These are phyloP conservation scores for Gossypium ekmanianum DNA, from an alignment of 345 rosid species.

Conservation along the genomic window DNA sequence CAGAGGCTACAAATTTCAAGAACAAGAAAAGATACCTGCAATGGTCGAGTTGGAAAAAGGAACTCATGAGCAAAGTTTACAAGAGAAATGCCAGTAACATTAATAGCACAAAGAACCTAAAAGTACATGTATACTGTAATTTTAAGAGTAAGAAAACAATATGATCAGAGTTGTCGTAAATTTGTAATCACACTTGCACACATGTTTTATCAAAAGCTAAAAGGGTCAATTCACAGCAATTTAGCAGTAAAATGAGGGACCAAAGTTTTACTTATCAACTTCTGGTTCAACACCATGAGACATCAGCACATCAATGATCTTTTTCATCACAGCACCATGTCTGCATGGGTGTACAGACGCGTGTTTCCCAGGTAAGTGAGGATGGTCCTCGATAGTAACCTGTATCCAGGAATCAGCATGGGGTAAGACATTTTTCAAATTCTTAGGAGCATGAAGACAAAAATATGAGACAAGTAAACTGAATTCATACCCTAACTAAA, in stretches of 20 bases:
- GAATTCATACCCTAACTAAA: neutral
- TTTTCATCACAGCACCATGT: constrained; percentile 99
- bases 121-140: neutral
- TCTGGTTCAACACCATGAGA: constrained; percentile 96
- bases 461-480: neutral
- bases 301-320: constrained; percentile 90
- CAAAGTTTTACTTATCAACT: constrained; percentile 75
- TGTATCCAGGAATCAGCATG: constrained; percentile 23
- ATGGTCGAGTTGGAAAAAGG: neutral
- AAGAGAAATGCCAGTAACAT: neutral
- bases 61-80: neutral
- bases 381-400: constrained; percentile 98
- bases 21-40: constrained; percentile 84
- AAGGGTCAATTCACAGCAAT: neutral
- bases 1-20: constrained; percentile 90
- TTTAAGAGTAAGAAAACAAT: neutral
- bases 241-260: neutral
- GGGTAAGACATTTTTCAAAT: neutral
- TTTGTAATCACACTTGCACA: neutral
- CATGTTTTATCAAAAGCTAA: neutral
- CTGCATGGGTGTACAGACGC: constrained; percentile 98
- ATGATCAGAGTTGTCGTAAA: neutral
- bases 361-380: constrained; percentile 95
- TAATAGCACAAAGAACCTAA: neutral
- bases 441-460: neutral